Evolutionary conservation across 2,329 filamentous ascomycete genomes (phyloP).

Genomic region (Penicillium brasilianum): DNA sequence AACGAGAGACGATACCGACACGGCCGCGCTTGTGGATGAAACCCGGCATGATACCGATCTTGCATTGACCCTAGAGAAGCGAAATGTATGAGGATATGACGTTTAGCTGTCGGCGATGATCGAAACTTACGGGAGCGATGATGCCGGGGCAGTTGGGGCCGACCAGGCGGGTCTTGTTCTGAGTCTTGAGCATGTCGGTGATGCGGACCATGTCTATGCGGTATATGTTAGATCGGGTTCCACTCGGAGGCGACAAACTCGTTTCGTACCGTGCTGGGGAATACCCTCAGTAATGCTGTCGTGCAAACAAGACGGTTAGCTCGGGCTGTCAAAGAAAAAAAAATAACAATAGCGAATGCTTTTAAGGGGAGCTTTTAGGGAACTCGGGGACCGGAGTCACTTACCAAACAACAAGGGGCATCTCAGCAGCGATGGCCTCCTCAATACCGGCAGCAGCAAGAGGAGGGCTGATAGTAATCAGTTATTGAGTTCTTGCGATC

Average conservation of each 20-base stretch:
- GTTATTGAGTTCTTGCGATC: constrained; percentile 11
- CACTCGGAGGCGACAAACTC: constrained; percentile 20
- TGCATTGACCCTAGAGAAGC: constrained; percentile 80
- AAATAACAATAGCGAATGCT: too few species aligned
- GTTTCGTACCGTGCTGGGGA: constrained; percentile 83
- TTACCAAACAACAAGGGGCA: constrained; percentile 88
- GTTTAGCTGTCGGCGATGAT: neutral
- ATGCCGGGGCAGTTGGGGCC: constrained; percentile 98
- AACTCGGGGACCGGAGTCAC: constrained; percentile 27
- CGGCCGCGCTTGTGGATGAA: constrained; percentile 99
- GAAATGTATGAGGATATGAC: constrained; percentile 17
- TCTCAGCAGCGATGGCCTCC: constrained; percentile 91
- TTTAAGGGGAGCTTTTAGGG: constrained; percentile 10
- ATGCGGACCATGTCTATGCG: constrained; percentile 93
- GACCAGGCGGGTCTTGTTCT: constrained; percentile 94
- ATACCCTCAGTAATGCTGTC: constrained; percentile 89
- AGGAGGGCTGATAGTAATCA: constrained; percentile 69
- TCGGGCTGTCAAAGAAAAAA: constrained; percentile 4
- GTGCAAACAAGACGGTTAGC: constrained; percentile 18
- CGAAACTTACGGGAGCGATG: constrained; percentile 70
- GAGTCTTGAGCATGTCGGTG: constrained; percentile 95
- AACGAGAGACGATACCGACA: constrained; percentile 97
- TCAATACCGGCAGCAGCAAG: constrained; percentile 94
- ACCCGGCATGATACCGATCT: constrained; percentile 99
- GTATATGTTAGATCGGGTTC: constrained; percentile 25